Evolutionary conservation across 805 yeast genomes (phyloP).

Genomic region (Clavispora santaluciae): DNA sequence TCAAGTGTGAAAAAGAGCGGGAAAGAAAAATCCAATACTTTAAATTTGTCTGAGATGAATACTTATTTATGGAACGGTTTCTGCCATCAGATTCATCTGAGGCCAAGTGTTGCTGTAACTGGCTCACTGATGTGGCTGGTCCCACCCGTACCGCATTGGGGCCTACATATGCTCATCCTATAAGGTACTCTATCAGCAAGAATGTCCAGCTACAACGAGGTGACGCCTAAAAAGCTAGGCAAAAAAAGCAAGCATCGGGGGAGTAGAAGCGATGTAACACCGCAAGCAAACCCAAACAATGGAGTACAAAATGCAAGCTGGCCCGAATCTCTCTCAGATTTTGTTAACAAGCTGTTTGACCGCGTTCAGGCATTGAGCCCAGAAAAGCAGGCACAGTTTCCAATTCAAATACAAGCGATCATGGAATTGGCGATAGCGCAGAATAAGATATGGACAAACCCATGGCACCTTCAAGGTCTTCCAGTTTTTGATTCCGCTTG

Average conservation of each 20-base stretch:
- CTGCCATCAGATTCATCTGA: no score
- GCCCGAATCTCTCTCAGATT: conserved; percentile 53
- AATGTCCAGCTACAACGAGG: conserved; percentile 21
- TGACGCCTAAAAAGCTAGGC: conserved; percentile 15
- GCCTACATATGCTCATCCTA: not conserved
- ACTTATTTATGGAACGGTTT: no score
- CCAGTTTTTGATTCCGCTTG: conserved; percentile 36
- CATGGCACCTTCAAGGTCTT: conserved; percentile 50
- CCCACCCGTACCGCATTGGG: not conserved
- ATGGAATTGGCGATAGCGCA: conserved; percentile 45
- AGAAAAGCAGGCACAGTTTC: conserved; percentile 34
- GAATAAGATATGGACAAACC: conserved; percentile 41
- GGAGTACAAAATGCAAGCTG: conserved; percentile 24
- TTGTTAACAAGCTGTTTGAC: conserved; percentile 45
- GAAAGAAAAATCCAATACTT: no score
- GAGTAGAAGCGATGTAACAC: not conserved
- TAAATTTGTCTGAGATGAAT: no score
- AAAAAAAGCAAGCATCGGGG: not conserved
- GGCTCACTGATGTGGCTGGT: no score
- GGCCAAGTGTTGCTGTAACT: no score
- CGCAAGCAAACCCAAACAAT: not conserved
- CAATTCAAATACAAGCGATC: conserved; percentile 45
- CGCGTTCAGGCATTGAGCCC: conserved; percentile 32
- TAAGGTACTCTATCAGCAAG: not conserved
- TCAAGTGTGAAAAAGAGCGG: no score